Evolutionary conservation across 2,329 filamentous ascomycete species (phyloP).

Genomic region (Aspergillus pseudonomiae): DNA sequence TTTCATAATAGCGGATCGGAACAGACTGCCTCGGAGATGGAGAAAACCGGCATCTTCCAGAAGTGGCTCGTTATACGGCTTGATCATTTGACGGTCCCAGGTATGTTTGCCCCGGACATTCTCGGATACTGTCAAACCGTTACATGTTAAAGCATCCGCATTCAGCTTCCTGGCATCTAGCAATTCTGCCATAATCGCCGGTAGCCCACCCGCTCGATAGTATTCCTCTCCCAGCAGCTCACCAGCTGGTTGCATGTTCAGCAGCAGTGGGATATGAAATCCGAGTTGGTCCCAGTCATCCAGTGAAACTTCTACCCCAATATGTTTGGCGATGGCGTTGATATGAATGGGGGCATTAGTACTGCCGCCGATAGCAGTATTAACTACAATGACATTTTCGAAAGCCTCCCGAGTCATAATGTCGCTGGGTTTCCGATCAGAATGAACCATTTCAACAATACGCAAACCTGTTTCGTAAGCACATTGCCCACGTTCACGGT

Average conservation of each 20-base stretch:
- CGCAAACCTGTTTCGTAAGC: conserved; percentile 54
- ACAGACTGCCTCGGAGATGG: conserved; percentile 52
- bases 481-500: conserved; percentile 52
- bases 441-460: conserved; percentile 55
- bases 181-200: conserved; percentile 57
- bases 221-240: conserved; percentile 59
- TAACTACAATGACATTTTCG: conserved; percentile 59
- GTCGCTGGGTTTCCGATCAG: conserved; percentile 55
- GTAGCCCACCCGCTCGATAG: conserved; percentile 57
- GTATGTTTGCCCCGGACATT: conserved; percentile 50
- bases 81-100: conserved; percentile 56
- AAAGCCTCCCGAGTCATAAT: conserved; percentile 60
- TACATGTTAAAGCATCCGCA: conserved; percentile 48
- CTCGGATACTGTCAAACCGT: conserved; percentile 49
- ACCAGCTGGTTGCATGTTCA: conserved; percentile 60
- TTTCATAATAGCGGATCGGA: conserved; percentile 58
- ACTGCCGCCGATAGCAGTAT: conserved; percentile 59
- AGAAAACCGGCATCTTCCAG: conserved; percentile 56
- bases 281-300: conserved; percentile 60
- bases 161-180: conserved; percentile 53
- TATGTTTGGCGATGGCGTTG: conserved; percentile 58
- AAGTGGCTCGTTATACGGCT: conserved; percentile 49
- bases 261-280: conserved; percentile 53
- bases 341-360: conserved; percentile 62
- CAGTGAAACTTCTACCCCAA: conserved; percentile 53